phyloP scores from a whole-genome alignment of 2,329 filamentous ascomycete species.

The Aspergillus ochraceus region DNA sequence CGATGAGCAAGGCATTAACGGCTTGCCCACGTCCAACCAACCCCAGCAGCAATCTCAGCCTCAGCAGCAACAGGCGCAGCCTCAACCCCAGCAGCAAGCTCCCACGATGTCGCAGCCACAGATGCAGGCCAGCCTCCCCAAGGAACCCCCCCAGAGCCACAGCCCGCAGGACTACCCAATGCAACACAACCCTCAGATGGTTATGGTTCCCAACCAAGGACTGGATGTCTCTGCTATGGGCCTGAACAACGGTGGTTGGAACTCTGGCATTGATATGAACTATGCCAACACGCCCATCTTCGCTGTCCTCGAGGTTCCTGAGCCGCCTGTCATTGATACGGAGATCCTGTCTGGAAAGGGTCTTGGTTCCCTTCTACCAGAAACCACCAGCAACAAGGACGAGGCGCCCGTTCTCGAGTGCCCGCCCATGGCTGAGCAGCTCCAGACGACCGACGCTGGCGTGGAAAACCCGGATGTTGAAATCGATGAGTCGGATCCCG shows the following conservation, averaged over 20 bases:
- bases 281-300: slow-evolving; percentile 54
- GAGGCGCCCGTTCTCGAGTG: slow-evolving; percentile 51
- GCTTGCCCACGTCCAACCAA: slow-evolving; percentile 42
- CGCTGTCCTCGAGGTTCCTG: slow-evolving; percentile 69
- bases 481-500: slow-evolving; percentile 55
- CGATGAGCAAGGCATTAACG: slow-evolving; percentile 65
- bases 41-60: slow-evolving; percentile 41
- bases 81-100: slow-evolving; percentile 36
- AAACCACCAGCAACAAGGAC: slow-evolving; percentile 48
- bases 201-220: slow-evolving; percentile 76
- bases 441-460: slow-evolving; percentile 17
- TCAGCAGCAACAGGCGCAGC: slow-evolving; percentile 40
- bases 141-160: slow-evolving; percentile 65
- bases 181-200: slow-evolving; percentile 67
- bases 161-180: slow-evolving; percentile 55
- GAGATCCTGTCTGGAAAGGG: slow-evolving; percentile 71
- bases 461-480: slow-evolving; percentile 42
- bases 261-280: slow-evolving; percentile 47
- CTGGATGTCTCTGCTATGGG: slow-evolving; percentile 74
- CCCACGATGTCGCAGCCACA: slow-evolving; percentile 40
- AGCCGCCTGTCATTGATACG: slow-evolving; percentile 62
- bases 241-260: slow-evolving; percentile 49
- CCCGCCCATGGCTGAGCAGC: slow-evolving; percentile 23
- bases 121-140: slow-evolving; percentile 55
- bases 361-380: slow-evolving; percentile 43